Base-by-base conservation (phyloP, 73 alveolate genomes). In the Paramecium caudatum region DNA sequence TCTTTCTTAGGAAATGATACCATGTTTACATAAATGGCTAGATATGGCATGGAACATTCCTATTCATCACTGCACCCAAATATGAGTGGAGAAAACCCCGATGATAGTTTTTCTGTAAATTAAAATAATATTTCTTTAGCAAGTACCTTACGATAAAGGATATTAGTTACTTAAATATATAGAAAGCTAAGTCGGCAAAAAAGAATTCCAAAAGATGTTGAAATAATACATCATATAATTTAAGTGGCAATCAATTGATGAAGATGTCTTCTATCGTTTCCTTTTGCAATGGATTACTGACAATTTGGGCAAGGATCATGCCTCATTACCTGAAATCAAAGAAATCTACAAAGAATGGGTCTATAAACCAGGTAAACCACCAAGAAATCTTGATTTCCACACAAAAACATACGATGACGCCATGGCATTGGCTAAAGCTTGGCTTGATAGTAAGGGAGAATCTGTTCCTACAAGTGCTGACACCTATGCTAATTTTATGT, bases 61-160 rank as follows among this genome's bases (percentile, higher is more conserved):
- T 92, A 47, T 61, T 55, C 98, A 10, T 55, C 96, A 16, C 63
- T 95, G 7, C 94, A 92, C 61, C 99, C 99, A 7, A 39, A 90
- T 49, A 45, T 82, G 34, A 37, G 55, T 45, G 97, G 96, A 4
- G 27, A 46, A 32, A 84, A 82, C 61, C 99, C 99, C 19, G 99
- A 96, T 95, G 96, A 81, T 61, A 37, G 91, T 34, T 90, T 33
- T 39, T 25, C 39, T 70, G 82, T 62, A 62, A 17, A 16, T 27
- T 17, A 4, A 27, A 8, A n/a, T 21, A 21, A 8, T 21, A 21
- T 10, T 70, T 16, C 15, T 62, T 4, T 62, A 62, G 82, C 27
- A 62, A 46, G 94, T 96, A 63, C 96, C 99, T 30, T 96, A 96
- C 90, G 97, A 96, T 63, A 96, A 95, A 68, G 99, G 99, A 13